Percentiles rank a stretch among this genome's conserved stretches.
These are phyloP conservation scores for Diaporthe batatas DNA, from an alignment of 2,329 filamentous ascomycete species.

Conservation along the genomic window DNA sequence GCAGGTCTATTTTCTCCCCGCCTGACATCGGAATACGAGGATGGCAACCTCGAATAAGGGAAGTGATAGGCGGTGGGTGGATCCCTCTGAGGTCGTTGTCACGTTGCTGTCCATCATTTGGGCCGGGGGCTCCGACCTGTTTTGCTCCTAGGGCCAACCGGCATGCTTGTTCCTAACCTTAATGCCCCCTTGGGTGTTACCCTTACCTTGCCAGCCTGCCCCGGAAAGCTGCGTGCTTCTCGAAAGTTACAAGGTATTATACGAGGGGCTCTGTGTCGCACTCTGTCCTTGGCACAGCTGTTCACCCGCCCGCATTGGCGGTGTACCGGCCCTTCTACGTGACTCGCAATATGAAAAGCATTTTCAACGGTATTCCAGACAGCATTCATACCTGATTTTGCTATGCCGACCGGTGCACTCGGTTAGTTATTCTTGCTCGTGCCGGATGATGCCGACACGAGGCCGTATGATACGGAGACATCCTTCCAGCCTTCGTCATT, in stretches of 20 bases:
- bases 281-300: too few species aligned
- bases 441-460: neutral
- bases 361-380: too few species aligned
- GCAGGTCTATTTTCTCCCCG: neutral
- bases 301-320: too few species aligned
- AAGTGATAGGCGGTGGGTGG: conserved; percentile 14
- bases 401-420: neutral
- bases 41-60: conserved; percentile 10
- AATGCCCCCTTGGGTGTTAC: neutral
- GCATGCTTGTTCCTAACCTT: conserved; percentile 27
- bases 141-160: neutral
- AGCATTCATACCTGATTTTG: neutral
- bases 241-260: fast-evolving
- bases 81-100: conserved; percentile 17
- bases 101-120: conserved; percentile 9
- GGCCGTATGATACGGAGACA: neutral
- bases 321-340: too few species aligned
- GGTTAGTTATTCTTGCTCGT: neutral
- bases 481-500: neutral
- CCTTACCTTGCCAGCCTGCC: too few species aligned
- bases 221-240: neutral
- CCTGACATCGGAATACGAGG: neutral
- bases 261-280: neutral
- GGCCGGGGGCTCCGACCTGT: conserved; percentile 24
- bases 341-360: too few species aligned